Percentiles rank a stretch among this genome's conserved stretches.
phyloP scores from a whole-genome alignment of 2,329 filamentous ascomycete genomes.

The Golovinomyces cichoracearum region DNA sequence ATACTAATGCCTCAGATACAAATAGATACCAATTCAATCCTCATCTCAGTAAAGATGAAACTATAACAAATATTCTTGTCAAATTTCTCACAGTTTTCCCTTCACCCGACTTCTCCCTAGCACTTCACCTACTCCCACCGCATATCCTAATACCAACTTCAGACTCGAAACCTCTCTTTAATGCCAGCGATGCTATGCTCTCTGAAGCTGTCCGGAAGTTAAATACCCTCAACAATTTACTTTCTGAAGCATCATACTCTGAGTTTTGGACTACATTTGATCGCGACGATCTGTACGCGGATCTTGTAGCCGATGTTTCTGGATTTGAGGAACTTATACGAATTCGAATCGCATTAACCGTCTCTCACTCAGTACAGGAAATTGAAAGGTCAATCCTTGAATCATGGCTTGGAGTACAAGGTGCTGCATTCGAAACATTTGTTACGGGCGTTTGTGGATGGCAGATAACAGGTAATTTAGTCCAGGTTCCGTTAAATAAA shows the following conservation, averaged over 20 bases:
- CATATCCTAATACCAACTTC: conserved; percentile 41
- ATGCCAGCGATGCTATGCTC: conserved; percentile 38
- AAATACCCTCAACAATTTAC: conserved; percentile 42
- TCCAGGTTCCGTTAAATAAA: conserved; percentile 70
- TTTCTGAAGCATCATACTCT: conserved; percentile 72
- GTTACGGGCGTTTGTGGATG: conserved; percentile 68
- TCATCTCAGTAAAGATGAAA: conserved; percentile 86
- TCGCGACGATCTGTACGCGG: conserved; percentile 83
- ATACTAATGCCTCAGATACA: too few relatives aligned
- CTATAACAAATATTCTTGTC: conserved; percentile 95
- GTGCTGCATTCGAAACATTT: conserved; percentile 47
- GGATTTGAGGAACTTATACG: conserved; percentile 91
- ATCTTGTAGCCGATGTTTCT: conserved; percentile 75
- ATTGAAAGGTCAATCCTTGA: conserved; percentile 41
- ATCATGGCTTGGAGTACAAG: conserved; percentile 48
- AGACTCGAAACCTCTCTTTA: conserved; percentile 21
- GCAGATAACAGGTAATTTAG: conserved; percentile 37
- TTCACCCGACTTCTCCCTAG: conserved; percentile 78
- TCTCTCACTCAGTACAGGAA: conserved; percentile 57
- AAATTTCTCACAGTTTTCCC: conserved; percentile 96
- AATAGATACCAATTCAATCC: conserved; percentile 97
- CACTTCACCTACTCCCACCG: conserved; percentile 76
- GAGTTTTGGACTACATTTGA: conserved; percentile 85
- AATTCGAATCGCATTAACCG: conserved; percentile 63
- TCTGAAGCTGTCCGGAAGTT: conserved; percentile 62